Base-by-base conservation (phyloP, 2,329 filamentous ascomycete genomes). In the Exophiala xenobiotica region DNA sequence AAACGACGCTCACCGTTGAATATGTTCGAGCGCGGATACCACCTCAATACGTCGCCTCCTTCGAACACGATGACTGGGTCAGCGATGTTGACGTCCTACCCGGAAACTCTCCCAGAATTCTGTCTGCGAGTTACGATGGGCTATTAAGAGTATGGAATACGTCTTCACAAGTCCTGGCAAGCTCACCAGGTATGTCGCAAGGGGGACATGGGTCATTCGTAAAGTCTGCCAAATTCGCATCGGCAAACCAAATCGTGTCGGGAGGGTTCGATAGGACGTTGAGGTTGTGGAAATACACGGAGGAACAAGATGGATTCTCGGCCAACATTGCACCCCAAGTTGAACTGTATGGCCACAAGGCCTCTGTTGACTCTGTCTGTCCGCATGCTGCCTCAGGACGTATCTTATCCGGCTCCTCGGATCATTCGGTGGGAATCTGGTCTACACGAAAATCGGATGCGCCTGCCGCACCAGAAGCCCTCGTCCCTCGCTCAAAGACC, bases 11-110 rank as follows among this genome's bases (percentile, higher is more conserved):
- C 46, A 87, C 86, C 27, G 80, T 99, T 51, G 91, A 97, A 75
- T 99, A 97, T 71, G 90, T 96, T 27, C 86, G 90, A 63, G 93
- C 90, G 58, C 76, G 96, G 61, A 83, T 96, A 54, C 93, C 93
- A 6, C 93, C 93, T 14, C 78, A 88, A 27, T 92, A 93, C 68
- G 85, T 95, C 62, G 87, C 90, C 9, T 93, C 88, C 66, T 99
- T 96, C 68, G 86, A 96, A 74, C 92, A 99, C 69, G 91, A 99
- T 65, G 93, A 97, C 70, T 99, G 93, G 93, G 88, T 99, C 42
- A 89, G 88, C 67, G 81, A 82, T 20, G 83, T 97, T 20, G 90
- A 96, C 68, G 81, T 95, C 3, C 75, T 95, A 19, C 91, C 90
- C 40, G 72, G 78, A 11, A 62, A 62, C 11, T 63, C 74, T 59